Evolutionary conservation across 139 green algal genomes (phyloP), one percentile per base, ranked within the genome.

Genomic region (Volvox reticuliferus): DNA sequence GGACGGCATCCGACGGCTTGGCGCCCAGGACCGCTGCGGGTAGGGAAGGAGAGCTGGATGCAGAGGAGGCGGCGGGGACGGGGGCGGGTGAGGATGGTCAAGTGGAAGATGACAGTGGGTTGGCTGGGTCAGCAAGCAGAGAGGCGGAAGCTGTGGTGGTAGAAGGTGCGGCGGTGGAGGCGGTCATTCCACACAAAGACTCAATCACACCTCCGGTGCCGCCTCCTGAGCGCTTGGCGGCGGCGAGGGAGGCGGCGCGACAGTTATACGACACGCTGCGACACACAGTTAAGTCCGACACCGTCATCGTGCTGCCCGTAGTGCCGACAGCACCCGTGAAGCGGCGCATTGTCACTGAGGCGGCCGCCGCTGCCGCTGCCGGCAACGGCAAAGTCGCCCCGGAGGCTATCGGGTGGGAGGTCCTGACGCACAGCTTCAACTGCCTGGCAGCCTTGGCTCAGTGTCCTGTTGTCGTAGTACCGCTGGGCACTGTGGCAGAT

Each of bases 281-380:
- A 0, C 62, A 76, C 44, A 94, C 93, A 0, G 91, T 96, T 9
- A 95, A 95, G 89, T 67, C 89, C 12, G 94, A 96, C 82, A 94
- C 94, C 20, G 78, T 96, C n/a, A 93, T 95, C 79, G 93, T 96
- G 14, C 50, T 94, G n/a, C 94, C 94, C 0, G 89, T 83, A 17
- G 73, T 95, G n/a, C 94, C 94, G 61, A 65, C 76, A 35, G 87
- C 87, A 32, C 87, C 87, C 33, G 61, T 79, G 76, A 30, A n/a
- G 55, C 87, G 85, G 3, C 44, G 71, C 71, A 32, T 73, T 44
- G 18, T 44, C 78, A 44, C 17, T 24, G 78, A 22, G 12, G 78
- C 76, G 18, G 32, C 76, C 3, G 76, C 76, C 76, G 33, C 16
- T 1, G 82, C 63, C 18, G 24, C 19, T 55, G 61, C 26, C 20